Conservation (phyloP, 2,329 filamentous ascomycete genomes). For the Clarireedia paspali region DNA sequence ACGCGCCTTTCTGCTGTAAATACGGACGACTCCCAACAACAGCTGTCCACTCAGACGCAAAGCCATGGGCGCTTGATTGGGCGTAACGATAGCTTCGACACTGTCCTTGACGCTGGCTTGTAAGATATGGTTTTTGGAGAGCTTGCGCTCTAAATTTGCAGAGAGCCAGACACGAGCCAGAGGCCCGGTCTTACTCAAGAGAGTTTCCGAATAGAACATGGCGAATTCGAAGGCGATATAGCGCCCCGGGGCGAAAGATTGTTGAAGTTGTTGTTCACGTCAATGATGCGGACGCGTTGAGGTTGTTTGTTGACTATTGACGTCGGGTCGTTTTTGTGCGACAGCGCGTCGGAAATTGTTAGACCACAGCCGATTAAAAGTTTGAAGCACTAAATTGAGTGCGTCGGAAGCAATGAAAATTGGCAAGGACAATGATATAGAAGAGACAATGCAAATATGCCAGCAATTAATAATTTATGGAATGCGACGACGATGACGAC, state of each 20-base stretch:
- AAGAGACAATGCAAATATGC: not conserved
- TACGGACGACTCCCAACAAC: slow-evolving; percentile 88
- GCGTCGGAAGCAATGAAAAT: not conserved
- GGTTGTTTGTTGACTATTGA: not conserved
- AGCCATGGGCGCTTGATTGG: slow-evolving; percentile 89
- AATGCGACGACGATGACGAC: not conserved
- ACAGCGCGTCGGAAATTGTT: slow-evolving; percentile 1
- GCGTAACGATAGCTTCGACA: slow-evolving; percentile 89
- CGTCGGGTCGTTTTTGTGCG: not conserved
- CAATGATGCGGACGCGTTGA: not conserved
- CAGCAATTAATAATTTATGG: not conserved
- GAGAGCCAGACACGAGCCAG: slow-evolving; percentile 97
- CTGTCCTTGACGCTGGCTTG: slow-evolving; percentile 93
- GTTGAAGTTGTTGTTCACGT: not conserved
- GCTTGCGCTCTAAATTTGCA: slow-evolving; percentile 95
- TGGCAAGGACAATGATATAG: not conserved
- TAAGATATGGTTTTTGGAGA: slow-evolving; percentile 92
- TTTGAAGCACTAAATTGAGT: not conserved
- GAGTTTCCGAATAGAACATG: slow-evolving; percentile 98
- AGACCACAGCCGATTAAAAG: not conserved
- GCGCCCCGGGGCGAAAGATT: not conserved
- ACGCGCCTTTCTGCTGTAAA: slow-evolving; percentile 94
- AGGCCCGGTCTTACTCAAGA: slow-evolving; percentile 94
- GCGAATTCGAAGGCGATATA: slow-evolving; percentile 23
- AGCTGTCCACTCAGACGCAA: slow-evolving; percentile 90